These are phyloP conservation scores for Chloranthus sessilifolius DNA, from an alignment of 164 flowering plant genomes.

Conservation along the genomic window DNA sequence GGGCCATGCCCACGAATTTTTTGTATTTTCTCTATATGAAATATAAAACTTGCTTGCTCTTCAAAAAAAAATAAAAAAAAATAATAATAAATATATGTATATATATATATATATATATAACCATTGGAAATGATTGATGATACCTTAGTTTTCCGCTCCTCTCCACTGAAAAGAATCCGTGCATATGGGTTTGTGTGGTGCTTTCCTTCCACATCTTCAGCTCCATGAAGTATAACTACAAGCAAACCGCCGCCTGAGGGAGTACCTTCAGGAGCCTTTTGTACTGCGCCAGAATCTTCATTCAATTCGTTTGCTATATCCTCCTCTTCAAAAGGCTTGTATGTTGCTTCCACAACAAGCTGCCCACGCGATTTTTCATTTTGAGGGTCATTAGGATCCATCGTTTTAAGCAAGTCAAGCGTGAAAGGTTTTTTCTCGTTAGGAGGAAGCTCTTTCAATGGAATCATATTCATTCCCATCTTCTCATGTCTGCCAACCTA, in stretches of 20 bases:
- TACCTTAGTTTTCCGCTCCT: constrained; percentile 83
- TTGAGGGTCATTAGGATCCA: constrained; percentile 65
- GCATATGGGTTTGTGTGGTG: constrained; percentile 83
- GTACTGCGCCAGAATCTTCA: constrained; percentile 37
- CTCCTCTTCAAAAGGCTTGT: constrained; percentile 70
- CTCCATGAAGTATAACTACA: constrained; percentile 63
- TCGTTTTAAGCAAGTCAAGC: constrained; percentile 57
- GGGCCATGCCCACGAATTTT: too few species aligned
- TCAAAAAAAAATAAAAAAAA: too few species aligned
- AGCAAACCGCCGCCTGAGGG: constrained; percentile 85
- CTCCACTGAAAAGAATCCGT: constrained; percentile 65
- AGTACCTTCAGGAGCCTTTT: constrained; percentile 79
- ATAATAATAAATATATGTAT: too few species aligned
- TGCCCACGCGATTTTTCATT: constrained; percentile 83
- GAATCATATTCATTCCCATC: constrained; percentile 79
- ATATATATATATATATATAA: too few species aligned
- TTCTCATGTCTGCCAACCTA: constrained; percentile 82
- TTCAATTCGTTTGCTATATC: constrained; percentile 30
- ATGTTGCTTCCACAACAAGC: constrained; percentile 47
- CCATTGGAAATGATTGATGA: background rate
- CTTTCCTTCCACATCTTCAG: constrained; percentile 81
- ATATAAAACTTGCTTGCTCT: too few species aligned
- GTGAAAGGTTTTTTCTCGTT: constrained; percentile 56
- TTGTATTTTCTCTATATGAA: too few species aligned
- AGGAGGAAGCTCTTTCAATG: constrained; percentile 62